Evolutionary conservation across 2,329 filamentous ascomycete genomes (phyloP).

Genomic region (Exophiala spinifera): DNA sequence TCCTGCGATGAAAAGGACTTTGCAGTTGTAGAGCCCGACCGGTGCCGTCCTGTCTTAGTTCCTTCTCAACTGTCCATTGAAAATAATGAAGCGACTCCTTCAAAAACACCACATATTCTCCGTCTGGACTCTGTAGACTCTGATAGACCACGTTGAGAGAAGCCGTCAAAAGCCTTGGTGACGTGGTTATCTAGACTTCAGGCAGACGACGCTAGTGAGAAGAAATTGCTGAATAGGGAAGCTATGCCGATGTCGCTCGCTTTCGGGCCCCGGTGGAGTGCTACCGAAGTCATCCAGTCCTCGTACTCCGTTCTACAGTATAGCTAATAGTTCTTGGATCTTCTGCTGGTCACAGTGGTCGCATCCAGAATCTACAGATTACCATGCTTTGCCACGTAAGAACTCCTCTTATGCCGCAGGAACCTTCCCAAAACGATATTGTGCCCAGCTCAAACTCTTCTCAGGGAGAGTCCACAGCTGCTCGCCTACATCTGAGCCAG

Average conservation of each 20-base stretch:
- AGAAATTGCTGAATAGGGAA: background rate
- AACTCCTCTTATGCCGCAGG: background rate
- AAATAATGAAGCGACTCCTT: background rate
- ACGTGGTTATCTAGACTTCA: background rate
- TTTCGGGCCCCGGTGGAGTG: too few relatives aligned
- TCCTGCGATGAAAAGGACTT: conserved; percentile 21
- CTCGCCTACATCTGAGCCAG: background rate
- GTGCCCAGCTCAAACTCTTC: background rate
- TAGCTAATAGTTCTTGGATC: too few relatives aligned
- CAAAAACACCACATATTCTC: too few relatives aligned
- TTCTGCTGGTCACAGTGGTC: too few relatives aligned
- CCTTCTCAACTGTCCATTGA: conserved; percentile 13
- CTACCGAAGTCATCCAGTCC: too few relatives aligned
- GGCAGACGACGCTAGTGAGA: background rate
- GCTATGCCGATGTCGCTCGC: background rate
- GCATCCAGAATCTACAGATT: too few relatives aligned
- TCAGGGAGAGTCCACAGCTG: background rate
- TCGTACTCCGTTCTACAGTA: too few relatives aligned
- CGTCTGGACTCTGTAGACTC: too few relatives aligned
- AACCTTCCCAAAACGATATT: background rate
- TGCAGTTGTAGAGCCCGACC: conserved; percentile 32
- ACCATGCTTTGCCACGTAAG: too few relatives aligned
- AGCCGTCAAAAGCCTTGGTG: background rate
- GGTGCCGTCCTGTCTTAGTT: conserved; percentile 25
- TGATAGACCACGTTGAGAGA: too few relatives aligned